Conservation (phyloP, 179 eudicot species). For the Silene noctiflora region DNA sequence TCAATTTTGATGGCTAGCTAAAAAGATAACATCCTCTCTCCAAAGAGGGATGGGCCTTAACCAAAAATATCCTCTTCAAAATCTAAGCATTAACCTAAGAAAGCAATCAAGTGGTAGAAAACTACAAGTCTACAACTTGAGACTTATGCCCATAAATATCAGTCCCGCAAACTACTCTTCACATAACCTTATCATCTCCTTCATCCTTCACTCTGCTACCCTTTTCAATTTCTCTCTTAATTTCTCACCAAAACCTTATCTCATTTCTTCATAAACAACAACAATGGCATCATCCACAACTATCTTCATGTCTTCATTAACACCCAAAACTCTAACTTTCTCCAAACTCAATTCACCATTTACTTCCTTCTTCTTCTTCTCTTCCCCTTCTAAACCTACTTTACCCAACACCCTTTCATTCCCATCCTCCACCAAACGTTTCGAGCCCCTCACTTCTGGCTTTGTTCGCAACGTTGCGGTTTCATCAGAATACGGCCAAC, state of each 20-base stretch:
- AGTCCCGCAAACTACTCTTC: no score
- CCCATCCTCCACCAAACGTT: conserved; percentile 17
- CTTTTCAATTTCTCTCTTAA: not conserved
- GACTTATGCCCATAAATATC: no score
- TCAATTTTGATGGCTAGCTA: no score
- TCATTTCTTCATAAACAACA: not conserved
- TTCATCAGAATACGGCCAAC: conserved; percentile 53
- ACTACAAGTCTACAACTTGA: no score
- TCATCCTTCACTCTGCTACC: not conserved
- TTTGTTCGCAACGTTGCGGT: conserved; percentile 47
- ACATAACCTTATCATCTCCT: not conserved
- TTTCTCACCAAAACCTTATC: conserved; percentile 4
- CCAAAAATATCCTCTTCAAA: no score
- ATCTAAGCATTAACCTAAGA: no score
- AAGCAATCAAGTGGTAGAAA: no score
- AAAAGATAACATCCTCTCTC: no score
- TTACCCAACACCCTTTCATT: conserved; percentile 17
- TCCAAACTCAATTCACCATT: conserved; percentile 17
- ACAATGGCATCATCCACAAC: conserved; percentile 49
- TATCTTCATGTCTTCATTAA: conserved; percentile 39
- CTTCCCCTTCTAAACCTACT: conserved; percentile 11
- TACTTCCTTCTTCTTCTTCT: conserved; percentile 28
- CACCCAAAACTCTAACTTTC: conserved; percentile 35
- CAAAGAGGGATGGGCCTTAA: no score
- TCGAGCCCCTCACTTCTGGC: conserved; percentile 26